These are phyloP conservation scores for Acephala macrosclerotiorum DNA, from an alignment of 2,329 filamentous ascomycete genomes.

Conservation along the genomic window DNA sequence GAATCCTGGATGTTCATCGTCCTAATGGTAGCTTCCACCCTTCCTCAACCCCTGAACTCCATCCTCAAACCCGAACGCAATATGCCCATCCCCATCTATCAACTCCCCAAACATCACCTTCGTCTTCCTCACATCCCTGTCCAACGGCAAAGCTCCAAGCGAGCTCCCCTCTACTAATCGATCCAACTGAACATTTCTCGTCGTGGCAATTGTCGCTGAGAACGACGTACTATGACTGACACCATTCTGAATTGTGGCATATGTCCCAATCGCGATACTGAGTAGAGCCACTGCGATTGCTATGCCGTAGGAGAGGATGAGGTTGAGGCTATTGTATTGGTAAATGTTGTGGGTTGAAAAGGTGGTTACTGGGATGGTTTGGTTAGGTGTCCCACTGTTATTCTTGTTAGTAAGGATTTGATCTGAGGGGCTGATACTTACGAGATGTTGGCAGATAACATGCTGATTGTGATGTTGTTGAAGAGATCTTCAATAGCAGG, in stretches of 20 bases:
- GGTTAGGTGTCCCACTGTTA: not conserved
- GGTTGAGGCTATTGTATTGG: not conserved
- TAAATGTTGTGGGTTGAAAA: constrained; percentile 4
- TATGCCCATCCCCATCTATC: no score
- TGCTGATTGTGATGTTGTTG: constrained; percentile 38
- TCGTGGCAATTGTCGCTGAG: constrained; percentile 27
- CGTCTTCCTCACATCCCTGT: no score
- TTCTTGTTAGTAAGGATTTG: not conserved
- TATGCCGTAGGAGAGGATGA: constrained; percentile 9
- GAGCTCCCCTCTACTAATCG: constrained; percentile 19
- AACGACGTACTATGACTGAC: constrained; percentile 25
- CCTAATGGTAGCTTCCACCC: no score
- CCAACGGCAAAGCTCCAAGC: no score
- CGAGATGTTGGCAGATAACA: constrained; percentile 22
- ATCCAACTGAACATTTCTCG: constrained; percentile 21
- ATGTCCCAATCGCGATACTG: not conserved
- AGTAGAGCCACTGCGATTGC: not conserved
- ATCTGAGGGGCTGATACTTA: constrained; percentile 5
- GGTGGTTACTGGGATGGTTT: not conserved
- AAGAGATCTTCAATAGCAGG: constrained; percentile 33
- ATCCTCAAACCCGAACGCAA: no score
- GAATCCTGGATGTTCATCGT: no score
- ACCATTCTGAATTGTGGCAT: constrained; percentile 17
- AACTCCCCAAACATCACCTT: no score
- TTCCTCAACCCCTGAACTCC: no score